These are phyloP conservation scores for Thalia dealbata DNA, from an alignment of 176 grass and related monocot species.

Conservation along the genomic window DNA sequence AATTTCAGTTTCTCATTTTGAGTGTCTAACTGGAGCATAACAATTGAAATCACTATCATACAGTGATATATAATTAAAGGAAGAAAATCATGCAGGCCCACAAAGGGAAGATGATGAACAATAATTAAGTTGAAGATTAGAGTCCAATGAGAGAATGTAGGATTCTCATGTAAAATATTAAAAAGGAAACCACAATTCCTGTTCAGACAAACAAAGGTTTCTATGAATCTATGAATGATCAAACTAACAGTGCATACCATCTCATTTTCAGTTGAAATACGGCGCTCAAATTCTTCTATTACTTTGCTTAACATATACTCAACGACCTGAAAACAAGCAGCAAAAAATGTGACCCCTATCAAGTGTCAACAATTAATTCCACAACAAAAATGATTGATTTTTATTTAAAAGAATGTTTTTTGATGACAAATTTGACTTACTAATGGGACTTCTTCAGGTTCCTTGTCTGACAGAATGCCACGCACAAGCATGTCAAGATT, in stretches of 20 bases:
- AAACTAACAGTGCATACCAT: conserved; percentile 24
- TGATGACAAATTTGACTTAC: conserved; percentile 33
- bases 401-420: conserved; percentile 1
- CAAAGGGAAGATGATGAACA: neutral
- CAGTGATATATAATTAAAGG: neutral
- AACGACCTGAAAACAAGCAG: conserved; percentile 47
- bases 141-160: neutral
- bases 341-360: conserved; percentile 15
- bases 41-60: neutral
- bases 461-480: conserved; percentile 61
- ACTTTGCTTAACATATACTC: conserved; percentile 72
- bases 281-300: conserved; percentile 65
- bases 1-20: neutral
- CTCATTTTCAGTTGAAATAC: conserved; percentile 46
- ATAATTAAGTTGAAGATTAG: neutral
- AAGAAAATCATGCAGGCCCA: neutral
- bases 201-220: conserved; percentile 6
- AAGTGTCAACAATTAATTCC: neutral
- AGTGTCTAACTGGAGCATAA: neutral
- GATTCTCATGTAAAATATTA: neutral
- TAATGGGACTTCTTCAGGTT: conserved; percentile 75
- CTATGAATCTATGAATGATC: neutral
- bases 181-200: conserved; percentile 5
- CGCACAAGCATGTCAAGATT: conserved; percentile 61
- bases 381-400: conserved; percentile 4